Evolutionary conservation across 495 filamentous ascomycete species (phyloP).

Genomic region (Ascodesmis nigricans): DNA sequence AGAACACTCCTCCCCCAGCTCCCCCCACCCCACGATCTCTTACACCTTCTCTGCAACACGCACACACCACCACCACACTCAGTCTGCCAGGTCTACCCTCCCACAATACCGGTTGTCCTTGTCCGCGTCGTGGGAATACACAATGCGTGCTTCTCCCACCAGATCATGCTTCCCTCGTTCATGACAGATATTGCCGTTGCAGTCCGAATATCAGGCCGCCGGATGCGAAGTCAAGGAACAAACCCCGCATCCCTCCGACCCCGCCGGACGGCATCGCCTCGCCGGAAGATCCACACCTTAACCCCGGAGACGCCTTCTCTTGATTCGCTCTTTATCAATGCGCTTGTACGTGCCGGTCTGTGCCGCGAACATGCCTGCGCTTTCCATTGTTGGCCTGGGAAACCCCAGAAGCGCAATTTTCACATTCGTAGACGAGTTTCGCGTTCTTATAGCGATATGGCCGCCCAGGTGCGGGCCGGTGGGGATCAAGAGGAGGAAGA

Average conservation of each 20-base stretch:
- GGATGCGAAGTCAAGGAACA: not conserved
- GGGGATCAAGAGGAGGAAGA: no score
- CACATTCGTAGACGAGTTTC: no score
- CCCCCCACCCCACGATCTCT: no score
- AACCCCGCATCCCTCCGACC: slow-evolving; percentile 2
- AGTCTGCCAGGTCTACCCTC: no score
- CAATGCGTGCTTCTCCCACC: no score
- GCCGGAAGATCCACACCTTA: slow-evolving; percentile 2
- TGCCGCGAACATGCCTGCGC: slow-evolving; percentile 37
- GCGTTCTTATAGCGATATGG: slow-evolving; percentile 5
- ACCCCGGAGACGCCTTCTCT: slow-evolving; percentile 11
- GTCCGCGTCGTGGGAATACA: no score
- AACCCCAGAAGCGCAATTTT: no score
- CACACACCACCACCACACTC: no score
- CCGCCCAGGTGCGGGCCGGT: slow-evolving; percentile 2
- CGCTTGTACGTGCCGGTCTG: slow-evolving; percentile 39
- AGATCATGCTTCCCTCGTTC: slow-evolving; percentile 2
- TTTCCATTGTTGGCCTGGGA: slow-evolving; percentile 3
- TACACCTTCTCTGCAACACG: no score
- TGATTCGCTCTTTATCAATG: slow-evolving; percentile 39
- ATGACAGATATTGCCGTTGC: slow-evolving; percentile 4
- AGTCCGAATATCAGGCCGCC: slow-evolving; percentile 5
- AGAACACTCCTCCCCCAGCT: no score
- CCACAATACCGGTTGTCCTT: no score
- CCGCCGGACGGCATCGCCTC: slow-evolving; percentile 19